Base-by-base conservation (phyloP, 441 rosid species). In the Bocquillonia castaneifolia region DNA sequence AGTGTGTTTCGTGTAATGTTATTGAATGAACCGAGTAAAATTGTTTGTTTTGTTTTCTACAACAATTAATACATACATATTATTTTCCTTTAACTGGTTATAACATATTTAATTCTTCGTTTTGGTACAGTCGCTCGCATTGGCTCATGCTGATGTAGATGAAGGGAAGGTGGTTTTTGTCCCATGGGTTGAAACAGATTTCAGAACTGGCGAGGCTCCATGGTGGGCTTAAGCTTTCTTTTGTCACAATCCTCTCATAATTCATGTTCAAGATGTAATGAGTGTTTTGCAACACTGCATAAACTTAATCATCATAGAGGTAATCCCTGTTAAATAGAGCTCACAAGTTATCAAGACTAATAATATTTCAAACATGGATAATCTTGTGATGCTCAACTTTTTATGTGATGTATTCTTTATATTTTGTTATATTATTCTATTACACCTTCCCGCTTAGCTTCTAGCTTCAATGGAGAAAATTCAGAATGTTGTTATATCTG, bases 171-270 rank as follows among this genome's bases (percentile, higher is more conserved):
- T 93, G 61, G 34, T 93, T 2, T 93, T 93, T 47, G 87, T 86
- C 47, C 93, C 98, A 7, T 93, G 97, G 98, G 82, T 76, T 3
- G 97, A 93, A 78, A 89, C 91, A 22, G 98, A 93, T 82, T 93
- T 93, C 84, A 91, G 98, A 83, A 93, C 97, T 1, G 97, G 98
- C 29, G 97, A 93, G 0, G 88, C 74, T 58, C 96, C 95, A 57
- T 93, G 99, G 99, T 93, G 96, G 99, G 74, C 97, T 76, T 91
- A 79, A 78, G 34, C 40, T 53, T 31, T 34, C 59, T 63, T 10
- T 40, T 69, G 13, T 37, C 36, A 28, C 54, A 23, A 31, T 53
- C 47, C 59, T 12, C 52, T 28, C 48, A 26, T 53, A 13, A 32
- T 44, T 71, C 25, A 10, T 50, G 20, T 67, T 69, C 18, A 37